Conservation (phyloP, 176 grass and related monocot species). For the Musa itinerans region DNA sequence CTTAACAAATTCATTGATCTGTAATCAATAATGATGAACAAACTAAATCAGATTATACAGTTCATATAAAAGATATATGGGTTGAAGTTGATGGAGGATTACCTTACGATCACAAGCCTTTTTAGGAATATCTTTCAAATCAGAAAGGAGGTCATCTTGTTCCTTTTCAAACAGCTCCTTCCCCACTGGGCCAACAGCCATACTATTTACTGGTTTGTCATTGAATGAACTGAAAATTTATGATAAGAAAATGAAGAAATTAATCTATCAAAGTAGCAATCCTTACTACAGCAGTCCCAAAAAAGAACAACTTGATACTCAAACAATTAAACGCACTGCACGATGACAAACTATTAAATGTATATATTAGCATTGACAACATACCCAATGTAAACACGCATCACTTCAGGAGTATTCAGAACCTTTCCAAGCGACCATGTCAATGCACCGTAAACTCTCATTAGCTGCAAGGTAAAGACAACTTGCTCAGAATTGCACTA, state of each 20-base stretch:
- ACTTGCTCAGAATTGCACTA: not conserved
- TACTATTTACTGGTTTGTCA: slow-evolving; percentile 91
- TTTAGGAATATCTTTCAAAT: slow-evolving; percentile 96
- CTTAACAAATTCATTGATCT: slow-evolving; percentile 99
- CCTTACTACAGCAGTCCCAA: not conserved
- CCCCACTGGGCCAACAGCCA: slow-evolving; percentile 68
- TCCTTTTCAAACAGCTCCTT: slow-evolving; percentile 97
- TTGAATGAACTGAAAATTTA: slow-evolving; percentile 77
- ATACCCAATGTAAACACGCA: slow-evolving; percentile 94
- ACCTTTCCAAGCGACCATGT: slow-evolving; percentile 99
- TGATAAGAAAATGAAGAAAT: not conserved
- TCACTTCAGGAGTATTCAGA: slow-evolving; percentile 91
- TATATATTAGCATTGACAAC: not conserved
- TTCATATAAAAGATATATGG: not conserved
- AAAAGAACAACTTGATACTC: not conserved
- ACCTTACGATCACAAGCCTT: slow-evolving; percentile 92
- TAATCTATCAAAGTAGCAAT: not conserved
- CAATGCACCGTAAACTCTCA: slow-evolving; percentile 97
- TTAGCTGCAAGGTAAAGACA: slow-evolving; percentile 43
- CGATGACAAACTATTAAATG: not conserved
- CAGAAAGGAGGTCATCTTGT: slow-evolving; percentile 92
- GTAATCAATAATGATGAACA: not conserved
- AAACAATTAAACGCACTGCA: not conserved
- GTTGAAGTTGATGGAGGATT: slow-evolving; percentile 7
- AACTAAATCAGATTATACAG: not conserved